phyloP scores from a whole-genome alignment of 2,329 filamentous ascomycete genomes.

The Trichothecium sympodiale region DNA sequence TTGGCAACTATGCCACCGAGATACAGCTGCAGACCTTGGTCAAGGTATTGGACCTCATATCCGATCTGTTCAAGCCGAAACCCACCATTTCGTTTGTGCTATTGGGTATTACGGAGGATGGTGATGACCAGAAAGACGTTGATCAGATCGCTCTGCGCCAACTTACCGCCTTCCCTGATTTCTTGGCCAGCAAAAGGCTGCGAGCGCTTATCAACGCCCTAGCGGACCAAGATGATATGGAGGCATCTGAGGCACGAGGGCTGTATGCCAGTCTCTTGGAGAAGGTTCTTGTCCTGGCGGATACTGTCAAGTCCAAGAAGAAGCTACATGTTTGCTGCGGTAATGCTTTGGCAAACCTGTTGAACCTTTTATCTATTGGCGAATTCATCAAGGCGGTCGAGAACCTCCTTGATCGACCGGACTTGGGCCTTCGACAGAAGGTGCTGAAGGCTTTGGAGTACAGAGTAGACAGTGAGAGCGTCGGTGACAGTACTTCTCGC shows the following conservation, averaged over 20 bases:
- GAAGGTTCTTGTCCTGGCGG: conserved; percentile 53
- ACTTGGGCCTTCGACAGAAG: conserved; percentile 66
- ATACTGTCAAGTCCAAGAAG: conserved; percentile 48
- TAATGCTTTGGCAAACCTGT: conserved; percentile 64
- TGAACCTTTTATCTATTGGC: conserved; percentile 73
- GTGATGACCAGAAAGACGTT: conserved; percentile 31
- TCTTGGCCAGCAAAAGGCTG: conserved; percentile 47
- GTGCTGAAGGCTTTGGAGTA: conserved; percentile 71
- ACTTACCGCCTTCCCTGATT: conserved; percentile 43
- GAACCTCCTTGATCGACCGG: conserved; percentile 63
- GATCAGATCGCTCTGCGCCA: conserved; percentile 41
- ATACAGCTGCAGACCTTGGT: conserved; percentile 70
- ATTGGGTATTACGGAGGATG: conserved; percentile 45
- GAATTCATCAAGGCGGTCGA: conserved; percentile 88
- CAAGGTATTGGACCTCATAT: conserved; percentile 64
- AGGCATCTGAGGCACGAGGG: conserved; percentile 53
- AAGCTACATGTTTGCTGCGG: conserved; percentile 48
- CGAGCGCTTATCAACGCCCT: conserved; percentile 43
- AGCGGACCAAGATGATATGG: conserved; percentile 52
- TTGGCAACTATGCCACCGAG: conserved; percentile 60
- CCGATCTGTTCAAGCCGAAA: conserved; percentile 66
- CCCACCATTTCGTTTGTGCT: conserved; percentile 63
- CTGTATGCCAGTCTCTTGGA: conserved; percentile 61
- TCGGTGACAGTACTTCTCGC: conserved; percentile 57
- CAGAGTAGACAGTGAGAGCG: conserved; percentile 63